A percentile compares a stretch with the other conserved stretches of the same genome.
phyloP scores from a whole-genome alignment of 352 stramenopile genomes.

The Phytophthora boehmeriae region DNA sequence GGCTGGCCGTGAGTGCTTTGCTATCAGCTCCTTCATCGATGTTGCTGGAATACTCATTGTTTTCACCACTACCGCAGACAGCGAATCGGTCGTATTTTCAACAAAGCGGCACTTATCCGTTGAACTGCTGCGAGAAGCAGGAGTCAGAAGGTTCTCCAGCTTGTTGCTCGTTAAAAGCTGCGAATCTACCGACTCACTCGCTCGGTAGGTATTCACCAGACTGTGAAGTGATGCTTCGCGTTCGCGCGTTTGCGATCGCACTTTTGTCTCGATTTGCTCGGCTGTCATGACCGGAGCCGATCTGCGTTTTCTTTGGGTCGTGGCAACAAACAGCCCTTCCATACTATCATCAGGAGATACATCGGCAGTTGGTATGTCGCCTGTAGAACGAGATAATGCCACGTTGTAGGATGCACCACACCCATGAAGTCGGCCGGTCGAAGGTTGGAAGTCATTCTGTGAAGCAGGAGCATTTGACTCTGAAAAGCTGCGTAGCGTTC shows the following conservation, averaged over 20 bases:
- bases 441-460: slow-evolving; percentile 7
- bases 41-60: slow-evolving; percentile 24
- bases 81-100: slow-evolving; percentile 27
- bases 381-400: neutral
- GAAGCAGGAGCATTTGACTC: slow-evolving; percentile 9
- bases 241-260: slow-evolving; percentile 29
- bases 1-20: slow-evolving; percentile 28
- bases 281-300: slow-evolving; percentile 12
- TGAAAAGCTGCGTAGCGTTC: slow-evolving; percentile 31
- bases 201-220: slow-evolving; percentile 28
- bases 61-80: slow-evolving; percentile 19
- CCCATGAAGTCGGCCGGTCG: neutral
- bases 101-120: slow-evolving; percentile 10
- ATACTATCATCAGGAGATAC: neutral
- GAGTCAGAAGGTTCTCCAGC: neutral
- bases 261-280: slow-evolving; percentile 28
- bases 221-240: slow-evolving; percentile 28
- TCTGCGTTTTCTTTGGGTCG: slow-evolving; percentile 9
- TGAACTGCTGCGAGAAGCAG: neutral
- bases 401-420: neutral
- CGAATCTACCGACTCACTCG: neutral
- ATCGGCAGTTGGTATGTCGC: slow-evolving; percentile 1
- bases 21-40: slow-evolving; percentile 46
- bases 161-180: slow-evolving; percentile 7
- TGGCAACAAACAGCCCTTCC: slow-evolving; percentile 2